Conservation (phyloP, 768 basidiomycete genomes). For the Fistulinella prunicolor region DNA sequence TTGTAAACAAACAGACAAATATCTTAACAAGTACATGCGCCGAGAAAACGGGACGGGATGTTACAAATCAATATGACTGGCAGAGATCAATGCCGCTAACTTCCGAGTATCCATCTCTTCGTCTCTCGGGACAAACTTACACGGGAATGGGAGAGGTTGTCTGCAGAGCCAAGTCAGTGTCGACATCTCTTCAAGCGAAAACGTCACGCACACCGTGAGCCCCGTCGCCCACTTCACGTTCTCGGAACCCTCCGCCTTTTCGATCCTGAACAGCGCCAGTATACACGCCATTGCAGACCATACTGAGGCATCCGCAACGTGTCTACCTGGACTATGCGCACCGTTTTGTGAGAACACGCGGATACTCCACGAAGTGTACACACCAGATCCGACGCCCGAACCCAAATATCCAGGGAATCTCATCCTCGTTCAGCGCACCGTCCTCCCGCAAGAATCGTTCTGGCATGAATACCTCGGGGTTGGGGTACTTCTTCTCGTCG, state of each 20-base stretch:
- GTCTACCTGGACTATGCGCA: constrained; percentile 16
- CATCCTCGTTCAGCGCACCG: constrained; percentile 17
- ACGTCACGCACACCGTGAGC: constrained; percentile 4
- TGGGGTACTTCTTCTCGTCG: constrained; percentile 35
- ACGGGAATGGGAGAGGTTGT: constrained; percentile 18
- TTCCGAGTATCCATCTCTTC: constrained; percentile 12
- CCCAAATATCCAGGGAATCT: constrained; percentile 12
- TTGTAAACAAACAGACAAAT: too few species aligned
- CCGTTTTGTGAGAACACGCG: too few species aligned
- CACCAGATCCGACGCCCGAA: constrained; percentile 25
- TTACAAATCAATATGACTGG: constrained; percentile 7
- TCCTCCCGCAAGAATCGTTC: constrained; percentile 34
- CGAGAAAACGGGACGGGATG: too few species aligned
- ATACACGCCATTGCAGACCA: constrained; percentile 24
- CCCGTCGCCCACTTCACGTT: constrained; percentile 20
- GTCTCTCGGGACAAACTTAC: constrained; percentile 14
- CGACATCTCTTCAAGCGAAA: neutral
- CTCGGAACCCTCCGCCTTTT: constrained; percentile 13
- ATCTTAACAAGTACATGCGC: too few species aligned
- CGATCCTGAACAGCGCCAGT: constrained; percentile 15
- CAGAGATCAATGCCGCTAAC: constrained; percentile 10
- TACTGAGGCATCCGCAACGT: constrained; percentile 20
- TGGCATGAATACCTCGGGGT: constrained; percentile 35
- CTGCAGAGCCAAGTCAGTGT: neutral
- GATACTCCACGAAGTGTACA: neutral